Evolutionary conservation across 805 yeast genomes (phyloP).

Genomic region (Kodamaea lidongshanica): DNA sequence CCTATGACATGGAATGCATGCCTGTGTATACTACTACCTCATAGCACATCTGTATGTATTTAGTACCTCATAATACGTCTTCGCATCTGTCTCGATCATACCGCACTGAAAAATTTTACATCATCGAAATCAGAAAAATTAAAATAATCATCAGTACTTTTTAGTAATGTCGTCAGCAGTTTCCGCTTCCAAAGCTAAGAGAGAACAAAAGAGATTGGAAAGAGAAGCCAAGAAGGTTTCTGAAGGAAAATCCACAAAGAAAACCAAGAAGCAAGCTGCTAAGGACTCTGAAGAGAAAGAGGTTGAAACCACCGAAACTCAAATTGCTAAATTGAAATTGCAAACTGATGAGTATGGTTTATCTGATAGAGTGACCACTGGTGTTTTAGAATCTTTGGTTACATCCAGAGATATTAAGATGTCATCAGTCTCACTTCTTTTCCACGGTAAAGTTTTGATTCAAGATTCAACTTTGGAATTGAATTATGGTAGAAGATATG

Average conservation of each 20-base stretch:
- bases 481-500: slow-evolving; percentile 96
- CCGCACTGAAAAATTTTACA: no score
- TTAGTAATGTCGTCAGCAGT: slow-evolving; percentile 38
- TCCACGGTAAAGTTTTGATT: slow-evolving; percentile 95
- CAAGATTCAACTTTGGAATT: slow-evolving; percentile 90
- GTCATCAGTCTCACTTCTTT: slow-evolving; percentile 81
- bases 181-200: slow-evolving; percentile 94
- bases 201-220: slow-evolving; percentile 90
- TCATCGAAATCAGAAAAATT: no score
- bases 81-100: no score
- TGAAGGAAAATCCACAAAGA: slow-evolving; percentile 71
- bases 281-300: slow-evolving; percentile 48
- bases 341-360: slow-evolving; percentile 92
- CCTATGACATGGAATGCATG: no score
- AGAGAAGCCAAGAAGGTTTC: slow-evolving; percentile 42
- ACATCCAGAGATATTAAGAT: slow-evolving; percentile 94
- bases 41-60: no score
- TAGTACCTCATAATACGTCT: no score
- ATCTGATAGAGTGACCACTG: slow-evolving; percentile 96
- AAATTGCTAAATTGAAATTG: slow-evolving; percentile 78
- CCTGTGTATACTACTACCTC: no score
- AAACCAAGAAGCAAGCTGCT: slow-evolving; percentile 51
- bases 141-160: no score
- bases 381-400: slow-evolving; percentile 82
- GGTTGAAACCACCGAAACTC: slow-evolving; percentile 60